Base-by-base conservation (phyloP, 306 rosid genomes). In the Hippophae tibetana region DNA sequence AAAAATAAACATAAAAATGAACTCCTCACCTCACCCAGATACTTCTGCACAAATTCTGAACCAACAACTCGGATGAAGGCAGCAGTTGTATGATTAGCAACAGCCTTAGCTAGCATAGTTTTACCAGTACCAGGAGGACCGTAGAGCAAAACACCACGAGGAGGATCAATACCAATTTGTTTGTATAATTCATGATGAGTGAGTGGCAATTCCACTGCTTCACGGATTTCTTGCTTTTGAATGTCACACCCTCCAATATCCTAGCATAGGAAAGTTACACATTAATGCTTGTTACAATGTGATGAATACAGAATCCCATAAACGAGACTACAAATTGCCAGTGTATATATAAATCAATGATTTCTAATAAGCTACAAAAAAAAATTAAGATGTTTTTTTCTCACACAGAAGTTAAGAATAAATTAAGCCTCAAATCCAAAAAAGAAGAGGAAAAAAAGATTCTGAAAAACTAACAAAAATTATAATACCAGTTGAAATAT, bases 31-130 rank as follows among this genome's bases (percentile, higher is more conserved):
- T 93, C 99, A 1, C 99, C 99, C 79, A 93, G 83, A 70, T 93
- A 93, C 82, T 93, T 93, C 76, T 93, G 99, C 72, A 93, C 99
- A 72, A 93, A 93, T 74, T 93, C 99, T 25, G 99, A 93, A 42
- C 99, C 99, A 59, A 93, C 99, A 72, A 93, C 99, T 82, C 99
- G 80, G 49, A 93, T 93, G 74, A 93, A 93, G 71, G 99, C 99
- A 0, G 99, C 99, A 47, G 99, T 93, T n/a, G 99, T 93, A 69
- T 79, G 87, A 76, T 93, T 82, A 52, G 99, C 99, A 80, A 93
- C 99, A 70, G 99, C 99, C 83, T 93, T 93, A 38, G 99, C 99
- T 43, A 93, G 85, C 99, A 93, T 93, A 42, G 99, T 93, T 77
- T 93, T 93, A 48, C 99, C 99, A 7, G 97, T 93, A 42, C 99